Conservation (phyloP, 192 early-diverging fungal species). For the Mycoemilia scoparia region DNA sequence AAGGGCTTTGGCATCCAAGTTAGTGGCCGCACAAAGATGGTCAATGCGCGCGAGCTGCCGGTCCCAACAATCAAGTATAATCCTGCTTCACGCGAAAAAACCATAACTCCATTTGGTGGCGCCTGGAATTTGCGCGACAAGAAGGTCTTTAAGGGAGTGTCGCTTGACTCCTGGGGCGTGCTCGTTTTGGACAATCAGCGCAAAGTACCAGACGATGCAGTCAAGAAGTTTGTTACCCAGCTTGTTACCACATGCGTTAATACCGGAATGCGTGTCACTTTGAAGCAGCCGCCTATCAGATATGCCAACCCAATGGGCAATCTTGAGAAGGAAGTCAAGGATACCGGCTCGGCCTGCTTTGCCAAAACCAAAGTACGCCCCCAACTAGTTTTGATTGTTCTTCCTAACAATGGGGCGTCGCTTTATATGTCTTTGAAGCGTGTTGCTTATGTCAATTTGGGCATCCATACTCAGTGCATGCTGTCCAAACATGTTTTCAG, state of each 20-base stretch:
- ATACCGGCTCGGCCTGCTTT: slow-evolving; percentile 18
- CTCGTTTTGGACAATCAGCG: slow-evolving; percentile 49
- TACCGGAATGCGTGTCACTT: slow-evolving; percentile 43
- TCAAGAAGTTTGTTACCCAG: slow-evolving; percentile 54
- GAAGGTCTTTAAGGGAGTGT: slow-evolving; percentile 48
- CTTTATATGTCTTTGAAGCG: slow-evolving; percentile 81
- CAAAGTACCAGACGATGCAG: slow-evolving; percentile 27
- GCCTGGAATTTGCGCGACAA: slow-evolving; percentile 80
- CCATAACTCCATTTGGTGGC: slow-evolving; percentile 42
- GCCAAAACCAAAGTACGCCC: too few species aligned
- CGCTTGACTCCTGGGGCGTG: slow-evolving; percentile 64
- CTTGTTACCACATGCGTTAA: slow-evolving; percentile 53
- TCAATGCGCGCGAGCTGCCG: slow-evolving; percentile 62
- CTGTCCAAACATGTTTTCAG: slow-evolving; percentile 58
- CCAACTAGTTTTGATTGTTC: slow-evolving; percentile 68
- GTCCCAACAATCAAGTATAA: slow-evolving; percentile 60
- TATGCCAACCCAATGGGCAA: slow-evolving; percentile 39
- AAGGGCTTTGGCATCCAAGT: slow-evolving; percentile 58
- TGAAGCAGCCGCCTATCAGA: slow-evolving; percentile 22
- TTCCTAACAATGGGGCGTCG: slow-evolving; percentile 61
- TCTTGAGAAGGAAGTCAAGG: slow-evolving; percentile 45
- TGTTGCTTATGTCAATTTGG: slow-evolving; percentile 72
- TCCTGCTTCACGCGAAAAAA: slow-evolving; percentile 19
- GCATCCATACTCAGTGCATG: slow-evolving; percentile 81
- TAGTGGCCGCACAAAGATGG: slow-evolving; percentile 37